Evolutionary conservation across 768 basidiomycete species (phyloP).

Genomic region (Austroboletus eburneus): DNA sequence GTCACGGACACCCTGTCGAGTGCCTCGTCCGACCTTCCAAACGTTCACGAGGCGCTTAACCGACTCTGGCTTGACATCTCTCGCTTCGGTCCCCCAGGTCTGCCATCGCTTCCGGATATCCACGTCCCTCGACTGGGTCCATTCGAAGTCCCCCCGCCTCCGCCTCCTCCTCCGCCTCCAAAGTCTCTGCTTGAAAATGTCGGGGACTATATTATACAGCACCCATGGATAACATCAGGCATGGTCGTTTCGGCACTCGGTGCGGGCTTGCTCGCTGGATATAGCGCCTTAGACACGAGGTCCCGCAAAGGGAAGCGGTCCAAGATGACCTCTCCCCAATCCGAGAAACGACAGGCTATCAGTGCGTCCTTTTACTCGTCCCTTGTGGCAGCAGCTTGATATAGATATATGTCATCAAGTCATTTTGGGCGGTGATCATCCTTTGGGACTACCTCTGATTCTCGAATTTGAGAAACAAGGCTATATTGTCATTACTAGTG

Average conservation of each 20-base stretch:
- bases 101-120: constrained; percentile 45
- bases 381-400: constrained; percentile 1
- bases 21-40: constrained; percentile 57
- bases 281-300: constrained; percentile 32
- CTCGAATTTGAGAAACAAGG: constrained; percentile 71
- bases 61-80: constrained; percentile 76
- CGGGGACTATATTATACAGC: constrained; percentile 47
- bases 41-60: constrained; percentile 60
- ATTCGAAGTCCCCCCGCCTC: constrained; percentile 65
- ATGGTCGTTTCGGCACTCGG: constrained; percentile 57
- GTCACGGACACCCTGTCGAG: constrained; percentile 52
- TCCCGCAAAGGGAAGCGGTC: constrained; percentile 20
- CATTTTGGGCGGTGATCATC: constrained; percentile 76
- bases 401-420: constrained; percentile 38
- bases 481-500: constrained; percentile 81
- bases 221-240: constrained; percentile 60
- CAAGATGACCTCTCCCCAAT: constrained; percentile 26
- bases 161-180: constrained; percentile 55
- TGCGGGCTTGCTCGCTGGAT: constrained; percentile 57
- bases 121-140: constrained; percentile 62
- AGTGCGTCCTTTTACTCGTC: constrained; percentile 27
- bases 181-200: constrained; percentile 43
- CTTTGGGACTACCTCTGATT: constrained; percentile 68
- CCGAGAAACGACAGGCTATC: constrained; percentile 44
- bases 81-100: constrained; percentile 65